Conservation (phyloP, 2,329 filamentous ascomycete species). For the Sphaerulina vaccinii region DNA sequence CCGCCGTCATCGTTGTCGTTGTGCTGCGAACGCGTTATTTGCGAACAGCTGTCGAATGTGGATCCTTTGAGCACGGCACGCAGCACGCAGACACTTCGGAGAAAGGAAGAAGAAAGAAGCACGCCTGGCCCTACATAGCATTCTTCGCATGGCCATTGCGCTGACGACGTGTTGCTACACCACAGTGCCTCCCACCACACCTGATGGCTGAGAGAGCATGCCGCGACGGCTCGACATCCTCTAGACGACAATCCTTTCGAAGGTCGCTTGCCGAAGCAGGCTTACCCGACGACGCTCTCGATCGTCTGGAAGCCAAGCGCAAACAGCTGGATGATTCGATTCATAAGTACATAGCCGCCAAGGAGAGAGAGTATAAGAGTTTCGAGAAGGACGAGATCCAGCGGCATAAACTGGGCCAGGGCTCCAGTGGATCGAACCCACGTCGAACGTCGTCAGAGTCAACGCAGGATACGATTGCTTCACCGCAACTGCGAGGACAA, state of each 20-base stretch:
- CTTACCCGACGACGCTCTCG: constrained; percentile 34
- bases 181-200: neutral
- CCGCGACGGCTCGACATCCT: constrained; percentile 15
- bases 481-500: constrained; percentile 13
- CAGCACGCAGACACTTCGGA: too few relatives aligned
- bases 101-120: too few relatives aligned
- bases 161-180: neutral
- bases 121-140: too few relatives aligned
- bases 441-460: constrained; percentile 19
- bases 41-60: neutral
- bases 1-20: neutral
- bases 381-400: constrained; percentile 37
- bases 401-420: constrained; percentile 20
- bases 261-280: constrained; percentile 23
- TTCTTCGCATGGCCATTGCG: neutral
- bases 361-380: constrained; percentile 40
- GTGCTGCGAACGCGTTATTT: neutral
- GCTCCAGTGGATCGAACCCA: constrained; percentile 10
- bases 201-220: constrained; percentile 25
- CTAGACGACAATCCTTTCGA: constrained; percentile 26
- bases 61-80: neutral
- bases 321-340: constrained; percentile 40
- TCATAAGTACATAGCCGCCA: constrained; percentile 40
- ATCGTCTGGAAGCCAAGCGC: constrained; percentile 38
- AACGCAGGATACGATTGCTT: constrained; percentile 11